Base-by-base conservation (phyloP, 257 asterid genomes). In the Jasminum sambac region DNA sequence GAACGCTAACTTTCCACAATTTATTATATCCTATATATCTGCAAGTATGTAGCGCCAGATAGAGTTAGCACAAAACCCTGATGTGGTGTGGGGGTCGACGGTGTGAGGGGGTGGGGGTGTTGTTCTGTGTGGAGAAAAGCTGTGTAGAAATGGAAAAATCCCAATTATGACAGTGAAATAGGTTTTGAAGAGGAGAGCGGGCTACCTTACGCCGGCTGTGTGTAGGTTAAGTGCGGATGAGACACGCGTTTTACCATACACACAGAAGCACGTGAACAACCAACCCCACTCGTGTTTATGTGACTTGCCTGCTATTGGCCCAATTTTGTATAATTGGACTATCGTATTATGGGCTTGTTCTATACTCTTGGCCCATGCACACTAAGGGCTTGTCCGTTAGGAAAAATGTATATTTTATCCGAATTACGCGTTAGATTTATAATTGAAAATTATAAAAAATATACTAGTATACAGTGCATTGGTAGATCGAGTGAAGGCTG, bases 71-170 rank as follows among this genome's bases (percentile, higher is more conserved):
- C 19, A 81, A 77, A 84, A 77, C 86, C 86, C 89, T 74, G 79
- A 72, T 84, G 55, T 2, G 36, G 17, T 17, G 48, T 39, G 23
- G 37, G 13, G 39, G 34, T 65, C 17, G 69, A 30, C 4, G 36
- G 36, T 4, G 36, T 30, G 36, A 30, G 4, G 36, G 36, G 36
- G 1, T 30, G 36, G 9, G 67, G 42, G 63, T 7, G 69, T 1
- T 30, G 85, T 67, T 73, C n/a, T 66, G 79, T 66, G 79, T 68
- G 66, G 80, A 72, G 69, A 78, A 72, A 77, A 90, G 77, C 68
- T 44, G 58, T 66, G 44, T 52, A 64, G 70, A 38, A 70, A 39
- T 34, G 0, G 69, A 72, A 63, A 72, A 72, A 67, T 77, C 73
- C 71, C 46, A 76, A 80, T 73, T 70, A 71, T 40, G 2, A 83